Evolutionary conservation across 176 grass and related monocot genomes (phyloP).

Genomic region (Oryza punctata): DNA sequence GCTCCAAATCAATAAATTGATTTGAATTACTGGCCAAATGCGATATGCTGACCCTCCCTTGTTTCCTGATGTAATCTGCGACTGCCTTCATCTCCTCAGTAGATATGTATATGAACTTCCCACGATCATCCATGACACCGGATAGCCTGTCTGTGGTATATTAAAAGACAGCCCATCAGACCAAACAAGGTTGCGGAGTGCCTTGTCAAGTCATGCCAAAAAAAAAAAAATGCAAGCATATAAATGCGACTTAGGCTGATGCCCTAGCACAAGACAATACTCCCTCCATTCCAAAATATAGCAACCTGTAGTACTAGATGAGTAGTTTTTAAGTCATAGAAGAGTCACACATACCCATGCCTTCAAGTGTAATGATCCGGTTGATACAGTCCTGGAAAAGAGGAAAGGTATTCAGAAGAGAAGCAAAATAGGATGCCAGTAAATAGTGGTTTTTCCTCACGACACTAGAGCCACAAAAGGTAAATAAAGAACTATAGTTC

Average conservation of each 20-base stretch:
- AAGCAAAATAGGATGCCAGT: neutral
- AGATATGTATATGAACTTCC: conserved; percentile 94
- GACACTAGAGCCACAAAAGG: neutral
- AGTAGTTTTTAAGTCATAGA: neutral
- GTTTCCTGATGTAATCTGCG: conserved; percentile 84
- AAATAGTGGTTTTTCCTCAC: neutral
- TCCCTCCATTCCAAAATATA: too few relatives aligned
- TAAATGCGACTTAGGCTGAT: neutral
- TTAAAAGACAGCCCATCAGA: neutral
- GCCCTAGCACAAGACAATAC: neutral
- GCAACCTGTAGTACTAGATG: too few relatives aligned
- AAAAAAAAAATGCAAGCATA: neutral
- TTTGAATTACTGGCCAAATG: conserved; percentile 86
- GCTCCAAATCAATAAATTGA: conserved; percentile 85
- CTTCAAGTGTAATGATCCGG: conserved; percentile 76
- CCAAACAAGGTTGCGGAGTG: neutral
- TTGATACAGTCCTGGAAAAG: conserved; percentile 85
- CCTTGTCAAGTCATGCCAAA: neutral
- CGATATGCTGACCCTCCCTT: conserved; percentile 89
- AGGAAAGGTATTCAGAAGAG: conserved; percentile 5
- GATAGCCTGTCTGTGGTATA: conserved; percentile 72
- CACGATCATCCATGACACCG: conserved; percentile 98
- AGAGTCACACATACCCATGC: conserved; percentile 62
- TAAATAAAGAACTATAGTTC: neutral
- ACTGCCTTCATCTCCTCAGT: conserved; percentile 90